Evolutionary conservation across 306 rosid species (phyloP).

Genomic region (Benincasa hispida): DNA sequence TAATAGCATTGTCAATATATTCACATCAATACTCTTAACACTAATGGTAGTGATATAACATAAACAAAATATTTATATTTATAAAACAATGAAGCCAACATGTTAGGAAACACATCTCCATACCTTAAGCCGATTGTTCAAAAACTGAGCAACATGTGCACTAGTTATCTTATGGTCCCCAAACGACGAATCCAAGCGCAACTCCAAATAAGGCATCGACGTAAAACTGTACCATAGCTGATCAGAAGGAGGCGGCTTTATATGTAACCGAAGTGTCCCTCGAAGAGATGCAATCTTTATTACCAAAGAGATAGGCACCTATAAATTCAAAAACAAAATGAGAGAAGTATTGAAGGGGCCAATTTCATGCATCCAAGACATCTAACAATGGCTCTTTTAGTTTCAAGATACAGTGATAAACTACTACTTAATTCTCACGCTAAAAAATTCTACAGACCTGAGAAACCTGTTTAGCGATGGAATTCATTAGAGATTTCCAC

Average conservation of each 20-base stretch:
- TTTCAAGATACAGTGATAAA: not conserved
- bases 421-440: not conserved
- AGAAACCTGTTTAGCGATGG: conserved; percentile 81
- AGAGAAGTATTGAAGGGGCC: not conserved
- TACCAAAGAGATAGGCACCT: conserved; percentile 80
- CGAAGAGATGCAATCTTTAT: conserved; percentile 66
- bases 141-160: conserved; percentile 48
- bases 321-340: not conserved
- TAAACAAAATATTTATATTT: not conserved
- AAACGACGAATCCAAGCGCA: conserved; percentile 62
- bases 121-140: conserved; percentile 78
- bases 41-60: not conserved
- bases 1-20: not conserved
- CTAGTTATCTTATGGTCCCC: conserved; percentile 79
- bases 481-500: conserved; percentile 60
- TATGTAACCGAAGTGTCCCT: conserved; percentile 74
- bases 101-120: conserved; percentile 3
- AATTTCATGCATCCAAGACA: not conserved
- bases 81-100: not conserved
- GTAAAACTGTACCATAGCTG: conserved; percentile 84
- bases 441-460: conserved; percentile 41
- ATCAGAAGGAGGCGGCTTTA: conserved; percentile 96
- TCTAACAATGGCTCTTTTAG: not conserved
- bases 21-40: not conserved
- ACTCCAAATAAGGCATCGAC: conserved; percentile 76